phyloP scores from a whole-genome alignment of 2,329 filamentous ascomycete species.

The Aaosphaeria arxii region DNA sequence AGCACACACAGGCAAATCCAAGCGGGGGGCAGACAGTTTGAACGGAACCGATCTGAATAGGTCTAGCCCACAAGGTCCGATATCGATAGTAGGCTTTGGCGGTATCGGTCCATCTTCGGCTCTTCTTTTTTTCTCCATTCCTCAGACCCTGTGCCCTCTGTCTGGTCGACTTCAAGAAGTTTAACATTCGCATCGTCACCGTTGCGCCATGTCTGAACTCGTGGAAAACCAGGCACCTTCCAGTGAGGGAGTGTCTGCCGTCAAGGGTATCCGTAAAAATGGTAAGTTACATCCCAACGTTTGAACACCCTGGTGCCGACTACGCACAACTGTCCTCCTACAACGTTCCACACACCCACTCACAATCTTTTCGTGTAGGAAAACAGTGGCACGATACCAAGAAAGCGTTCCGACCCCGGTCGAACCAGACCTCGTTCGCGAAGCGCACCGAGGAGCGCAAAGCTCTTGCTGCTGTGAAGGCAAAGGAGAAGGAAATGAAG shows the following conservation, averaged over 20 bases:
- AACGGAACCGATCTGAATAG: no score
- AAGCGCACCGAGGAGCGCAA: constrained; percentile 70
- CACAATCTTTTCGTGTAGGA: constrained; percentile 51
- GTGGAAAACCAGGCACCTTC: constrained; percentile 41
- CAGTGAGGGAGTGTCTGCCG: constrained; percentile 33
- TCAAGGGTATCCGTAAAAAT: constrained; percentile 73
- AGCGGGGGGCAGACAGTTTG: no score
- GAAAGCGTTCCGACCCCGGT: constrained; percentile 78
- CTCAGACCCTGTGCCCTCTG: no score
- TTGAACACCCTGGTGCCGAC: neutral
- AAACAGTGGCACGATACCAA: constrained; percentile 91
- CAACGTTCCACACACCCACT: constrained; percentile 2
- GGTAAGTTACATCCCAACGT: constrained; percentile 52
- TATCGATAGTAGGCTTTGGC: no score
- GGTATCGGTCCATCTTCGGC: no score
- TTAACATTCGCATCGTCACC: no score
- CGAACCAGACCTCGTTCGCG: constrained; percentile 75
- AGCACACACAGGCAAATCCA: no score
- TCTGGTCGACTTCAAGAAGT: no score
- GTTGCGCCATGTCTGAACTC: constrained; percentile 24
- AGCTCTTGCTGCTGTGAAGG: constrained; percentile 74
- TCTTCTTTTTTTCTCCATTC: no score
- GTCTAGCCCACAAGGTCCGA: no score
- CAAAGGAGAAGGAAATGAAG: constrained; percentile 89
- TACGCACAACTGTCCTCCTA: constrained; percentile 1